Percentiles rank a stretch among this genome's conserved stretches.
Evolutionary conservation across 495 filamentous ascomycete genomes (phyloP).

Genomic region (Neurospora sp.): DNA sequence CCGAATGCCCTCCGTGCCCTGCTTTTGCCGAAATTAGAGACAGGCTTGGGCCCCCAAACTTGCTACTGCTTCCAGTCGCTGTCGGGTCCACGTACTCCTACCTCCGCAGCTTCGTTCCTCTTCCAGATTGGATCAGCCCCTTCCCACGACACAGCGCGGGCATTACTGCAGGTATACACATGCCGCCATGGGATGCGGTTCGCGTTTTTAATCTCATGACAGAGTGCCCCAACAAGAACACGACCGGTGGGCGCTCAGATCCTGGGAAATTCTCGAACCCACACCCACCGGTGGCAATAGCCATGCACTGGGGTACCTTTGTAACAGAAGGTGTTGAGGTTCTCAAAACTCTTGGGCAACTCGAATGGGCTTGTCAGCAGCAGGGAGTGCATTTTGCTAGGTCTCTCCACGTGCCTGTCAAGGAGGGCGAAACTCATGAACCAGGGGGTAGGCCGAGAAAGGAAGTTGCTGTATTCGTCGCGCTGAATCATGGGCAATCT

Average conservation of each 20-base stretch:
- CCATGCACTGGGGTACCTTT: constrained; percentile 28
- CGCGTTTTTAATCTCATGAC: constrained; percentile 19
- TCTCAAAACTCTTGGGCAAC: constrained; percentile 16
- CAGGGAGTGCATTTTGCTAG: constrained; percentile 19
- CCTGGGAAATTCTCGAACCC: neutral
- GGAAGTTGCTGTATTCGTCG: constrained; percentile 3
- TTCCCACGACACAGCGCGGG: constrained; percentile 17
- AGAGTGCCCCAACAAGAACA: neutral
- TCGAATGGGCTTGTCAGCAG: constrained; percentile 21
- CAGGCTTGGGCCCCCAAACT: constrained; percentile 12
- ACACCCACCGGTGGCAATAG: constrained; percentile 15
- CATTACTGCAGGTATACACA: constrained; percentile 18
- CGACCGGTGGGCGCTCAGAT: neutral
- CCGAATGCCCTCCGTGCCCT: constrained; percentile 16
- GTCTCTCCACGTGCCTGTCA: neutral
- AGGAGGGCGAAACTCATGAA: neutral
- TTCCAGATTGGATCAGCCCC: constrained; percentile 20
- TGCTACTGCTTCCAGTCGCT: constrained; percentile 19
- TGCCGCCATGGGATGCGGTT: constrained; percentile 27
- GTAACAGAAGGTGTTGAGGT: constrained; percentile 19
- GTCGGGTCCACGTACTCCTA: constrained; percentile 22
- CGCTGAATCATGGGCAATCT: constrained; percentile 14
- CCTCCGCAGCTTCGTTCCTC: constrained; percentile 14
- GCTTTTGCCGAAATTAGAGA: constrained; percentile 16
- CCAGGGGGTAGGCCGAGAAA: neutral